These are phyloP conservation scores for Knoxia roxburghii DNA, from an alignment of 257 asterid species.

Conservation along the genomic window DNA sequence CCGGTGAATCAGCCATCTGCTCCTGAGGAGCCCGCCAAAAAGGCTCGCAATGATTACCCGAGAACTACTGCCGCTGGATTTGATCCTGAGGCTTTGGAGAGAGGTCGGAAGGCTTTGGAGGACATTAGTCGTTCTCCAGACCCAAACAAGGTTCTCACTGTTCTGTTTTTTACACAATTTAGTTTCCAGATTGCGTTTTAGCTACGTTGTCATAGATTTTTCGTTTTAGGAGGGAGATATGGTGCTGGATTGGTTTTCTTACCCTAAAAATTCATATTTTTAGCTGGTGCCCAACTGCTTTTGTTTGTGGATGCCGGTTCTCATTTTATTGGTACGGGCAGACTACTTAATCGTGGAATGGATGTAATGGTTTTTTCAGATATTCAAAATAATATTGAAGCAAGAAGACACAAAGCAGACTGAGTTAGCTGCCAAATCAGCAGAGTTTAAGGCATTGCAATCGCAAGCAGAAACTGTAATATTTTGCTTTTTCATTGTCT, in stretches of 20 bases:
- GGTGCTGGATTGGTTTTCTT: no score
- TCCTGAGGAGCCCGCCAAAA: slow-evolving; percentile 30
- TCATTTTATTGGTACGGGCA: not conserved
- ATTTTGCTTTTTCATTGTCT: slow-evolving; percentile 3
- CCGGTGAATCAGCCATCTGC: slow-evolving; percentile 14
- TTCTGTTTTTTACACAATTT: not conserved
- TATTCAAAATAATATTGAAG: slow-evolving; percentile 54
- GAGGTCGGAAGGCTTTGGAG: slow-evolving; percentile 54
- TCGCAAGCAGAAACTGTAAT: slow-evolving; percentile 80
- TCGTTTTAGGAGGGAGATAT: not conserved
- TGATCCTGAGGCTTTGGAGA: slow-evolving; percentile 83
- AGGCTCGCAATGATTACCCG: slow-evolving; percentile 65
- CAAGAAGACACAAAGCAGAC: slow-evolving; percentile 66
- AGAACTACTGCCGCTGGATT: slow-evolving; percentile 83
- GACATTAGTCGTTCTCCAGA: slow-evolving; percentile 40
- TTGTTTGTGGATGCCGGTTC: not conserved
- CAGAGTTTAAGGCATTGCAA: slow-evolving; percentile 73
- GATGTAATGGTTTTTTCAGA: slow-evolving; percentile 33
- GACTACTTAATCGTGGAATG: not conserved
- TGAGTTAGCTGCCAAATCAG: slow-evolving; percentile 45
- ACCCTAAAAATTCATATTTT: not conserved
- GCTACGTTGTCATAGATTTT: no score
- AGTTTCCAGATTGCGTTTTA: no score
- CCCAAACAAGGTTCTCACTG: slow-evolving; percentile 51
- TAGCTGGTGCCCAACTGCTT: not conserved